Evolutionary conservation across 176 grass and related monocot genomes (phyloP), one percentile per base, ranked within the genome.

Genomic region (Echinochloa phyllopogon): DNA sequence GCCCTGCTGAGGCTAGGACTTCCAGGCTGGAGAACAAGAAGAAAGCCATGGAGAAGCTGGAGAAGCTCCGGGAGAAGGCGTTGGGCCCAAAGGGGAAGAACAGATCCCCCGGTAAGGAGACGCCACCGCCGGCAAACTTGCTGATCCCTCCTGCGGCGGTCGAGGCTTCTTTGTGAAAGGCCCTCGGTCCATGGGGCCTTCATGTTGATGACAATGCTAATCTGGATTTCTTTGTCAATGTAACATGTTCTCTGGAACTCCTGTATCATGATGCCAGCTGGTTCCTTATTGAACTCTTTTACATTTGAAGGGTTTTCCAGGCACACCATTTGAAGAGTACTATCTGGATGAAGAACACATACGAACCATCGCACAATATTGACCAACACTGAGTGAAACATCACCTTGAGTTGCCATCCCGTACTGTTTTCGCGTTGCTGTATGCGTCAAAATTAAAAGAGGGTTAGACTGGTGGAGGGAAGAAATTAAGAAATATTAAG

Each of bases 351-450:
- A 33, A 33, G 29, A 70, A 83, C 13, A 79, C 24, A 79, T 10
- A 51, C 3, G 0, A 69, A 80, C 37, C 17, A 60, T 85, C 25
- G 4, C 17, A 60, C 14, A 81, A 53, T 60, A 75, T 42, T 38
- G 8, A 38, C 21, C 12, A 50, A 33, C 29, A 33, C 29, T 33
- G 29, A 33, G 55, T 20, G 45, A 70, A 80, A 77, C 23, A 59
- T 86, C 36, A 98, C 96, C 96, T 98, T 77, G 96, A 98, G 65
- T 98, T 98, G 61, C 95, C 96, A 86, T 98, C 95, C 83, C 96
- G 87, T 78, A 94, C 73, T 66, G 96, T 98, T 88, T 98, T 98
- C 56, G 96, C 96, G 87, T 98, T 98, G 71, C 96, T 93, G 86
- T 94, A 98, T 88, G 96, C 96, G 81, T 98, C 96, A 82, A 98